phyloP scores from a whole-genome alignment of 805 yeast species.

The Clavispora vitiphila region DNA sequence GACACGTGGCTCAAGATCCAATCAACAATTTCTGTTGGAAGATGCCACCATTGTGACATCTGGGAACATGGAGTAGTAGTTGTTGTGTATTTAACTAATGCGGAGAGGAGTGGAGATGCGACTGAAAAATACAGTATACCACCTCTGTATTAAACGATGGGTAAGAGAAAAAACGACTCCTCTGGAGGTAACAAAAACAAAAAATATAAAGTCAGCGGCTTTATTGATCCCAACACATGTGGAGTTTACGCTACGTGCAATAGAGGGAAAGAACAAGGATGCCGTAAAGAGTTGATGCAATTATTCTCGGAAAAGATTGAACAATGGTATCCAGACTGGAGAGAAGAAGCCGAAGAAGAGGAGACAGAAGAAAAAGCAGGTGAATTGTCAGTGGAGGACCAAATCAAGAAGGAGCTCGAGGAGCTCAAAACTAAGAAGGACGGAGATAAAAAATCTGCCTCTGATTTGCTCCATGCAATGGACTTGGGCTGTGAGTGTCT shows the following conservation, averaged over 20 bases:
- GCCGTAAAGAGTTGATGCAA: conserved; percentile 65
- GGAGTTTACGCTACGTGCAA: conserved; percentile 91
- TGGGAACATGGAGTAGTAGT: neutral
- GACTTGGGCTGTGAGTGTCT: conserved; percentile 78
- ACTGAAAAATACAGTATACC: neutral
- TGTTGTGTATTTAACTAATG: neutral
- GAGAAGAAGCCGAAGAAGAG: conserved; percentile 19
- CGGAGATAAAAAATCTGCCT: conserved; percentile 31
- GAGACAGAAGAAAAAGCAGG: conserved; percentile 7
- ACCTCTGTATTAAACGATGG: conserved; percentile 7
- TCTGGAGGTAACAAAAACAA: conserved; percentile 26
- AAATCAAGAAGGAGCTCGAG: conserved; percentile 64
- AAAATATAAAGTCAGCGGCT: conserved; percentile 45
- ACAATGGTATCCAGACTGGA: conserved; percentile 26
- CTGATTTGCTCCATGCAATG: conserved; percentile 46
- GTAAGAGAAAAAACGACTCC: conserved; percentile 18
- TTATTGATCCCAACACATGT: conserved; percentile 76
- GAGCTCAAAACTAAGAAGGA: conserved; percentile 46
- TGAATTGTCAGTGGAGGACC: conserved; percentile 67
- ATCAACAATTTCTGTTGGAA: conserved; percentile 12
- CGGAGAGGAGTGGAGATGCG: neutral
- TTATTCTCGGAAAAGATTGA: conserved; percentile 43
- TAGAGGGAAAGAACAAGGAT: conserved; percentile 71
- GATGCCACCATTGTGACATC: conserved; percentile 9
- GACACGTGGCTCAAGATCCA: conserved; percentile 6